These are phyloP conservation scores for Phaeosphaeria sp. DNA, from an alignment of 2,329 filamentous ascomycete genomes.

Conservation along the genomic window DNA sequence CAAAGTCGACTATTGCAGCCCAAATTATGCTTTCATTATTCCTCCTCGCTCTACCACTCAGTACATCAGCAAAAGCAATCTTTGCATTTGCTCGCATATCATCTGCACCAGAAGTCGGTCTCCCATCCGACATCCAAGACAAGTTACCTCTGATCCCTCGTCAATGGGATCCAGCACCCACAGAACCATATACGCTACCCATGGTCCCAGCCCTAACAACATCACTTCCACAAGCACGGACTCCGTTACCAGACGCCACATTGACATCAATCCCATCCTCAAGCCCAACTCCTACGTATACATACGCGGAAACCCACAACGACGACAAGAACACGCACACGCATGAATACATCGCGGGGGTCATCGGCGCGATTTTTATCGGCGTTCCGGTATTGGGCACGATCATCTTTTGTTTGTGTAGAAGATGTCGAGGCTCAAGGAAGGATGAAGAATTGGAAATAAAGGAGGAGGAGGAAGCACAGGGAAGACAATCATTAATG, in stretches of 20 bases:
- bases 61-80: background rate
- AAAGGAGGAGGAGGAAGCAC: background rate
- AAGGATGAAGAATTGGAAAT: background rate
- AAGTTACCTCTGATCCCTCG: background rate
- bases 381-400: background rate
- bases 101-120: background rate
- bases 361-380: background rate
- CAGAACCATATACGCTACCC: background rate
- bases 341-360: background rate
- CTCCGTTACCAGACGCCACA: background rate
- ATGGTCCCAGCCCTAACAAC: background rate
- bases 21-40: background rate
- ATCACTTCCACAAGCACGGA: background rate
- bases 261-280: background rate
- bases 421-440: background rate
- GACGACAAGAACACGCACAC: slow-evolving; percentile 2
- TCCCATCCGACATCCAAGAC: background rate
- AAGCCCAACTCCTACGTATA: background rate
- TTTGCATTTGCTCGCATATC: background rate
- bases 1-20: background rate
- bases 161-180: background rate
- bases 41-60: background rate
- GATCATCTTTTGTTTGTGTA: background rate
- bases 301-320: slow-evolving; percentile 1
- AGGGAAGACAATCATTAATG: background rate